Conservation (phyloP, 805 yeast species). For the Candida germanica region DNA sequence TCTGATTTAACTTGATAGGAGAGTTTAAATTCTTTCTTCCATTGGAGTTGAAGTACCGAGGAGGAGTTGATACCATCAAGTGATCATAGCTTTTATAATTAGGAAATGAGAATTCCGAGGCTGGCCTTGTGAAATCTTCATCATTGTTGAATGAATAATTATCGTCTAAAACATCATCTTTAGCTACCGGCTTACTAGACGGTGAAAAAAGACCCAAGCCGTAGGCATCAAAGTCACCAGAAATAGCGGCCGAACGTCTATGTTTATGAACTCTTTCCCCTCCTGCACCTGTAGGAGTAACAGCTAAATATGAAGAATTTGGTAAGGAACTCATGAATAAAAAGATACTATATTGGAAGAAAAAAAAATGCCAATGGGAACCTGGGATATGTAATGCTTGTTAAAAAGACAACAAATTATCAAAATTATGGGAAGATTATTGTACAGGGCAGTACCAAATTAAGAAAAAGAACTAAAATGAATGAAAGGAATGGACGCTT, state of each 20-base stretch:
- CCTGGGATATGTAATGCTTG: too few species aligned
- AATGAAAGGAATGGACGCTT: slow-evolving; percentile 1
- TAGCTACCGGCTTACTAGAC: slow-evolving; percentile 4
- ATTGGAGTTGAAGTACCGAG: slow-evolving; percentile 5
- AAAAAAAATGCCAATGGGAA: too few species aligned
- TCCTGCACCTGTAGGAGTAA: slow-evolving; percentile 3
- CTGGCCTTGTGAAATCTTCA: slow-evolving; percentile 29
- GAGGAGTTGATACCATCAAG: slow-evolving; percentile 13
- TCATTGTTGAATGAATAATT: slow-evolving; percentile 32
- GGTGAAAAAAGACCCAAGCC: slow-evolving; percentile 36
- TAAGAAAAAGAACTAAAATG: background rate
- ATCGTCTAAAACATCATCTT: slow-evolving; percentile 19
- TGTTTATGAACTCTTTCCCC: slow-evolving; percentile 63
- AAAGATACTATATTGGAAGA: too few species aligned
- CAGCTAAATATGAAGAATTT: slow-evolving; percentile 11
- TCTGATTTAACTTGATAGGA: slow-evolving; percentile 28
- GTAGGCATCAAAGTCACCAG: slow-evolving; percentile 71
- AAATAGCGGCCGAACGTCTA: slow-evolving; percentile 81
- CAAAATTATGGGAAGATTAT: too few species aligned
- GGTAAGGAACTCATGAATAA: slow-evolving; percentile 13
- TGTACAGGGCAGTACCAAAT: too few species aligned
- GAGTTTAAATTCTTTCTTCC: slow-evolving; percentile 23
- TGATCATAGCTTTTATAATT: slow-evolving; percentile 7
- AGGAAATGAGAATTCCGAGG: slow-evolving; percentile 31
- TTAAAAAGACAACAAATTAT: too few species aligned